Evolutionary conservation across 2,329 filamentous ascomycete species (phyloP), one percentile per base, ranked within the genome.

Genomic region (Alternaria sp.): DNA sequence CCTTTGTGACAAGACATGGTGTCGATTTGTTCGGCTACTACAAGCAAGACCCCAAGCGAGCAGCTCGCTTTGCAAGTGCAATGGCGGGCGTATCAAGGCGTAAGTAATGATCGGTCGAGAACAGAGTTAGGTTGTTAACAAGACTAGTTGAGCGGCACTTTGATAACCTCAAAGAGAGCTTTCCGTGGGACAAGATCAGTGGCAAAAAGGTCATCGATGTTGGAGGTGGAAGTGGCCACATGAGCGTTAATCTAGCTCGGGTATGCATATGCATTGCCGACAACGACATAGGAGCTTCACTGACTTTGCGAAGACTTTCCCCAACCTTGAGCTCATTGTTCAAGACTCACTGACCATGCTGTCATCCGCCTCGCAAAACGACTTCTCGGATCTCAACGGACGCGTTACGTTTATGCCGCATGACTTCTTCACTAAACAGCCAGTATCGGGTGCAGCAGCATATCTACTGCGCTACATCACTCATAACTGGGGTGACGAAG

Each of bases 391-490:
- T 21, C 44, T 66, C 14, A 62, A 63, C 36, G 62, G 56, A 2
- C 63, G 67, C n/a, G 45, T 70, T 2, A 54, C 50, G 8, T 69
- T 70, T 40, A 62, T 65, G 63, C 51, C 60, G n/a, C 62, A 70
- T 33, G 59, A 67, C 33, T 72, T 69, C 58, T 72, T 68, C 60
- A 46, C 54, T 6, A 39, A 54, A 29, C 67, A 71, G 42, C 69
- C 67, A 13, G 52, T 67, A 4, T 48, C 58, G 21, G 56, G 60
- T 5, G 76, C 76, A 8, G 70, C 67, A 40, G 69, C 70, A 3
- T 81, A 78, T 58, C 63, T 80, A 8, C 64, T 81, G n/a, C 74
- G 79, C 14, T 74, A 73, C 54, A 70, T 80, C n/a, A 64, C 78
- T 10, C 80, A 81, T 58, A 79, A 81, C 54, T 80, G 74, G 75